Conservation (phyloP, 73 alveolate species). For the Blepharisma stoltei region DNA sequence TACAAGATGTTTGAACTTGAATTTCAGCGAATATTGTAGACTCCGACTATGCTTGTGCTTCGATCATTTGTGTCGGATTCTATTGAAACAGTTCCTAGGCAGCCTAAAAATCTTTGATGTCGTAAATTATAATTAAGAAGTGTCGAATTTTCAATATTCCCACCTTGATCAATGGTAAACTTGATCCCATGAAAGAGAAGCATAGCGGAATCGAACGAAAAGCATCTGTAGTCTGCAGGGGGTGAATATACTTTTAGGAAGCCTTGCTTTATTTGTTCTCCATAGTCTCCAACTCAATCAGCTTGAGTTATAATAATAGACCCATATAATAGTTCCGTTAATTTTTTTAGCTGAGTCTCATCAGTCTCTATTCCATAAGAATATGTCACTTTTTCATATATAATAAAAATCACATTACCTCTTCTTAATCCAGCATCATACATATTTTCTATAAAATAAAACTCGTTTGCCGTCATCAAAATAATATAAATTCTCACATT, state of each 20-base stretch:
- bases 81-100: conserved; percentile 8
- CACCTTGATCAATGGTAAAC: neutral
- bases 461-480: too few relatives aligned
- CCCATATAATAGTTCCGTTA: neutral
- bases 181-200: neutral
- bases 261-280: neutral
- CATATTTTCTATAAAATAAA: too few relatives aligned
- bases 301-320: neutral
- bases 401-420: too few relatives aligned
- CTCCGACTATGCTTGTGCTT: neutral
- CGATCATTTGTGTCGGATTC: conserved; percentile 1
- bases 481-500: neutral
- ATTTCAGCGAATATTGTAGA: too few relatives aligned
- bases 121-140: neutral
- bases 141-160: neutral
- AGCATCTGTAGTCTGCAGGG: neutral
- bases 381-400: too few relatives aligned
- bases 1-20: too few relatives aligned
- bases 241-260: neutral
- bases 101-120: conserved; percentile 2
- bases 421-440: too few relatives aligned
- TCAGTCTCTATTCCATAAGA: too few relatives aligned
- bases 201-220: neutral
- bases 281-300: conserved; percentile 22
- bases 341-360: neutral